Evolutionary conservation across 208 protist species (phyloP).

Genomic region (Crithidia brevicula): DNA sequence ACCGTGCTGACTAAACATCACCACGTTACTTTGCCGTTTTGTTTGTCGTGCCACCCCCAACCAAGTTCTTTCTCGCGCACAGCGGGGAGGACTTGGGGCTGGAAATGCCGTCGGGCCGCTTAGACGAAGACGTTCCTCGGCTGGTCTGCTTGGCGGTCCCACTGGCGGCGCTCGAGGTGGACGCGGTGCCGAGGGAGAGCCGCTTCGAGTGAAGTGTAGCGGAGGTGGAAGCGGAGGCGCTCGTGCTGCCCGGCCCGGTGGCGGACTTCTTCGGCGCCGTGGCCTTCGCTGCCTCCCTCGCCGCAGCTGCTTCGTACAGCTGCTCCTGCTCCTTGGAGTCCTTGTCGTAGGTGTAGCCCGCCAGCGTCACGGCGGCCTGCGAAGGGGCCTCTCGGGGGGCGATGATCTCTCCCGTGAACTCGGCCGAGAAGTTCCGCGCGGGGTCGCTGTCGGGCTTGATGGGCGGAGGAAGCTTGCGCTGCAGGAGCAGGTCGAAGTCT

Average conservation of each 20-base stretch:
- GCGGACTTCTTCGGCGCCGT: conserved; percentile 1
- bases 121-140: background rate
- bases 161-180: conserved; percentile 12
- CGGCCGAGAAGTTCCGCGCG: conserved; percentile 79
- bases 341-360: conserved; percentile 78
- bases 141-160: conserved; percentile 5
- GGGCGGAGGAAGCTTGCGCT: conserved; percentile 68
- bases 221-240: background rate
- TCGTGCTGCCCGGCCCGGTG: background rate
- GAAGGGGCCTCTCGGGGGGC: conserved; percentile 29
- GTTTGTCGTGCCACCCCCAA: background rate
- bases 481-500: conserved; percentile 69
- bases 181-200: conserved; percentile 12
- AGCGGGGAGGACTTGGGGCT: conserved; percentile 1
- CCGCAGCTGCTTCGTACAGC: background rate
- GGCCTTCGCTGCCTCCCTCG: background rate
- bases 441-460: conserved; percentile 72
- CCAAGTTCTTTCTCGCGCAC: conserved; percentile 21
- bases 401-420: conserved; percentile 72
- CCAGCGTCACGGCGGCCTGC: conserved; percentile 40
- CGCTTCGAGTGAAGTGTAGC: conserved; percentile 12
- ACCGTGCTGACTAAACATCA: conserved; percentile 6
- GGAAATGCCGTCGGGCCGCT: background rate
- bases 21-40: conserved; percentile 6
- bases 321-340: conserved; percentile 9